These are phyloP conservation scores for Salix exigua DNA, from an alignment of 345 rosid species.

Conservation along the genomic window DNA sequence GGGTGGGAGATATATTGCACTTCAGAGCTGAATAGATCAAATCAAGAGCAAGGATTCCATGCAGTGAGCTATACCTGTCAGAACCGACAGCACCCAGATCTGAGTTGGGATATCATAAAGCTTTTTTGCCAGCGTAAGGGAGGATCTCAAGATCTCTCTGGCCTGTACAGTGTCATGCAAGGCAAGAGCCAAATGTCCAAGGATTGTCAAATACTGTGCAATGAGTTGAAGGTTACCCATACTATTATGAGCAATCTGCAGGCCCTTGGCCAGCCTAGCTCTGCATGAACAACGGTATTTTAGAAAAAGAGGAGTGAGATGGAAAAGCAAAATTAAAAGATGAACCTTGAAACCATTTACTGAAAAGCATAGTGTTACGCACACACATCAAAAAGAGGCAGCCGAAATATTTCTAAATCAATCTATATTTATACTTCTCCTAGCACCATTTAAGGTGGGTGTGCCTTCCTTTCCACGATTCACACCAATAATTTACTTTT, in stretches of 20 bases:
- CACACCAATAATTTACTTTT: background rate
- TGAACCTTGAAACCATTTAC: background rate
- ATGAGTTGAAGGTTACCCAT: conserved; percentile 97
- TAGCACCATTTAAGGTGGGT: background rate
- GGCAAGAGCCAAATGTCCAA: conserved; percentile 89
- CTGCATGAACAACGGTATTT: conserved; percentile 39
- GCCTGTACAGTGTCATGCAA: conserved; percentile 90
- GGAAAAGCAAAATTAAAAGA: background rate
- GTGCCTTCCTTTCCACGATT: background rate
- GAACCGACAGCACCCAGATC: conserved; percentile 86
- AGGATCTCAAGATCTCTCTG: conserved; percentile 87
- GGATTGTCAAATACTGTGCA: conserved; percentile 83
- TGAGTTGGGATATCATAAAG: conserved; percentile 90
- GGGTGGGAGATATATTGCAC: background rate
- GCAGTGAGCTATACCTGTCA: conserved; percentile 51
- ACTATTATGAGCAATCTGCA: conserved; percentile 84
- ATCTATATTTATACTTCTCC: background rate
- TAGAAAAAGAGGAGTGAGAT: background rate
- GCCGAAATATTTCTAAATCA: background rate
- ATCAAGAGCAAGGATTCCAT: background rate
- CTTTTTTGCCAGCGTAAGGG: conserved; percentile 86
- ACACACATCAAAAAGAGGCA: background rate
- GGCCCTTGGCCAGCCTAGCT: conserved; percentile 85
- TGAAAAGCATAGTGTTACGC: background rate
- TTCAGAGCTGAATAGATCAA: background rate